These are phyloP conservation scores for Sordariomycetes sp. DNA, from an alignment of 2,329 filamentous ascomycete species.

Conservation along the genomic window DNA sequence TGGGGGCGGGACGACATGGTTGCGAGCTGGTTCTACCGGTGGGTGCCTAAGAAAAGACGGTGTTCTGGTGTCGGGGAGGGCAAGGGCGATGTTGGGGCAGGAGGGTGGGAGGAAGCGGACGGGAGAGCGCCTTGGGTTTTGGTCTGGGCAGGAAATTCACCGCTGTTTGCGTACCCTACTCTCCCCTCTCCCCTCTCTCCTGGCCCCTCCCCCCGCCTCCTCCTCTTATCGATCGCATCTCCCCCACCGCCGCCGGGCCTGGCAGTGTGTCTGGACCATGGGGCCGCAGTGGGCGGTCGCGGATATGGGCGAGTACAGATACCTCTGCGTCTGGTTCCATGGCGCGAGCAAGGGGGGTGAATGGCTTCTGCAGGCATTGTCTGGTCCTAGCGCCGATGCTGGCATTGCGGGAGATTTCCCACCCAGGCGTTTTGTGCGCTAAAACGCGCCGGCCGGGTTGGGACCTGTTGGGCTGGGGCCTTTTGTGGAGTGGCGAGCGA, in stretches of 20 bases:
- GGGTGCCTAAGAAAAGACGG: not conserved
- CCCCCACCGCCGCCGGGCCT: not conserved
- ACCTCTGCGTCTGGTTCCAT: not conserved
- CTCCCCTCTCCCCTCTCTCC: not conserved
- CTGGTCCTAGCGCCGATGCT: not conserved
- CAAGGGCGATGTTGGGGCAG: conserved; percentile 2
- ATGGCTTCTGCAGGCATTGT: not conserved
- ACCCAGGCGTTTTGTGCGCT: not conserved
- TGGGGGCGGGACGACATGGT: conserved; percentile 67
- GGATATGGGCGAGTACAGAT: not conserved
- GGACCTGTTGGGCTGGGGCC: not conserved
- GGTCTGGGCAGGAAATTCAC: conserved; percentile 3
- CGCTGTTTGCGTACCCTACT: conserved; percentile 1
- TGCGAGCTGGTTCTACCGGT: conserved; percentile 5
- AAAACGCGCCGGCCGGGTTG: not conserved
- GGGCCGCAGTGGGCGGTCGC: not conserved
- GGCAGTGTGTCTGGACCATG: not conserved
- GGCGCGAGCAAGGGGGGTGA: not conserved
- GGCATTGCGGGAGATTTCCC: not conserved
- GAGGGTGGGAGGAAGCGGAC: not conserved
- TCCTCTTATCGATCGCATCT: not conserved
- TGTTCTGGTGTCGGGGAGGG: not conserved
- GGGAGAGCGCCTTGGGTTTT: conserved; percentile 1
- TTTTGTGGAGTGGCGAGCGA: not conserved
- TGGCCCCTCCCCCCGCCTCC: not conserved